phyloP scores from a whole-genome alignment of 257 asterid species.

The Leptodermis oblonga region DNA sequence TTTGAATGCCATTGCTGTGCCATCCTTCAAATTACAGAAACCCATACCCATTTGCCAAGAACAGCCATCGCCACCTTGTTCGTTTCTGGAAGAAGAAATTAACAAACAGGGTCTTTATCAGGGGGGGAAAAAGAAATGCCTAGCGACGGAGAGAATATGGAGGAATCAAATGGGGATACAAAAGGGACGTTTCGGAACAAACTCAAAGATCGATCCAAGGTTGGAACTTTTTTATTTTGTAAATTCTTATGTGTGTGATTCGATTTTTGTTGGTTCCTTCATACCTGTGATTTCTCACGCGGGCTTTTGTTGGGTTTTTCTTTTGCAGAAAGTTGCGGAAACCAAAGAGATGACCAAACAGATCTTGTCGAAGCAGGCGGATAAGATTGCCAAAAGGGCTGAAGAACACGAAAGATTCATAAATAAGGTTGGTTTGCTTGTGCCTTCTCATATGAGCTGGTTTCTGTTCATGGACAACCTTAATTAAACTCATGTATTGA shows the following conservation, averaged over 20 bases:
- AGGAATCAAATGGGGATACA: conserved; percentile 49
- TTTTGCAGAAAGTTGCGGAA: conserved; percentile 73
- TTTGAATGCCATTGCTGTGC: not conserved
- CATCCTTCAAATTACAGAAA: not conserved
- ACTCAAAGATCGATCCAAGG: conserved; percentile 84
- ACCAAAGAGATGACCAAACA: conserved; percentile 72
- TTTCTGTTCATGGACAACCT: not conserved
- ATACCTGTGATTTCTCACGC: conserved; percentile 14
- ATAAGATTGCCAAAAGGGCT: conserved; percentile 86
- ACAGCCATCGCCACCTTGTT: conserved; percentile 9
- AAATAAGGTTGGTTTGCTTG: conserved; percentile 49
- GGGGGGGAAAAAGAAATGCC: conserved; percentile 39
- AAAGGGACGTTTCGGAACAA: conserved; percentile 41
- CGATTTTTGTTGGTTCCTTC: not conserved
- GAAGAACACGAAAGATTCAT: conserved; percentile 93
- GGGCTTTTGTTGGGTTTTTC: conserved; percentile 14
- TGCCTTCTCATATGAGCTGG: not conserved
- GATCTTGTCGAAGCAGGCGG: conserved; percentile 70
- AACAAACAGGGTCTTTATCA: not conserved
- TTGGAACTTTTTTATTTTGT: too few species aligned
- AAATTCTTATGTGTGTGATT: too few species aligned
- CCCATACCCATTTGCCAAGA: not conserved
- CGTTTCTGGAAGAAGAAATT: not conserved
- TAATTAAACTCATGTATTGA: not conserved
- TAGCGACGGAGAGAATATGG: conserved; percentile 47